Base-by-base conservation (phyloP, 257 asterid genomes). In the Solanum chaucha region DNA sequence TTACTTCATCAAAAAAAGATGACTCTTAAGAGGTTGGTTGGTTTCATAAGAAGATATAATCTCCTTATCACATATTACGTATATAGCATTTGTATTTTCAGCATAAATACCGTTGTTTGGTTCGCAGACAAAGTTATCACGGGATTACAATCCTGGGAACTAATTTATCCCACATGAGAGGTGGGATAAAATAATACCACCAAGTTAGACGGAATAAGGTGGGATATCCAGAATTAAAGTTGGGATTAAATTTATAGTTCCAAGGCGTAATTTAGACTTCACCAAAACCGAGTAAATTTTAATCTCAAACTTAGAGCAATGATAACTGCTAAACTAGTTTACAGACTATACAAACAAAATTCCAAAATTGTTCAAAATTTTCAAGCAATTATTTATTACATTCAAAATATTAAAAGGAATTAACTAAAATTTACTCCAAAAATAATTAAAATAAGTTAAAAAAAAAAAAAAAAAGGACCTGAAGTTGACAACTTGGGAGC, bases 401-500 rank as follows among this genome's bases (percentile, higher is more conserved):
- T 73, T 35, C 8, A 35, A 35, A 34, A 20, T 0, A 8, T n/a
- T 65, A 10, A 46, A 22, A 24, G 64, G 38, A 1, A 7, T 15
- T 14, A 44, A 78, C 40, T 44, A 9, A 5, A 30, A 78, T 81
- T 19, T 81, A 35, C 30, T 72, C 46, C 68, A 81, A 30, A 28
- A 48, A 17, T 10, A 82, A 7, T n/a, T 68, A 8, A 44, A 0
- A 8, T 5, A 8, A 35, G 11, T 19, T 17, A 1, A 28, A 4
- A 72, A 32, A 32, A 32, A 32, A 3, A 26, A 6, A 70, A n/a
- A 83, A 14, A 34, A 11, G 22, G 87, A 94, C 95, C 93, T 75
- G 92, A 89, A 90, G 88, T 83, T 41, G 91, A 85, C 11, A 91
- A 28, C 86, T 90, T 85, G 26, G 89, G 68, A 36, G 90, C 93